Conservation (phyloP, 148 eudicot genomes). For the Simmondsia chinensis region DNA sequence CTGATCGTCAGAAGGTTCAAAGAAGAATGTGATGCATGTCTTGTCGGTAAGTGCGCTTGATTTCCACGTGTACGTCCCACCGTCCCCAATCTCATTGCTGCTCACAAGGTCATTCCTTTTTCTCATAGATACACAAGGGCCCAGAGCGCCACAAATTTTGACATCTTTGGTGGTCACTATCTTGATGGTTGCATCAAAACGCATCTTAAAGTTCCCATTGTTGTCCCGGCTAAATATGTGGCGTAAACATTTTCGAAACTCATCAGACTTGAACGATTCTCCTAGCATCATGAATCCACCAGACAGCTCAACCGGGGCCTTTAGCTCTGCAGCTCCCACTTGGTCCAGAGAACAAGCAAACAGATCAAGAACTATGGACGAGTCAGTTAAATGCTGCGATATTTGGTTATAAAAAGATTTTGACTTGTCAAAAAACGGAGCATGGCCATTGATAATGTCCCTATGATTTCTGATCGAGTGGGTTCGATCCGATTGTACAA, state of each 20-base stretch:
- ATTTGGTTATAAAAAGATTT: constrained; percentile 50
- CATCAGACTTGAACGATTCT: constrained; percentile 76
- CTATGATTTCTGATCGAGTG: constrained; percentile 80
- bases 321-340: constrained; percentile 91
- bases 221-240: constrained; percentile 55
- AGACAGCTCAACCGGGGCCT: constrained; percentile 63
- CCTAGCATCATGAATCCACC: constrained; percentile 91
- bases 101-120: constrained; percentile 62
- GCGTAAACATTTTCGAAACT: constrained; percentile 68
- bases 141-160: constrained; percentile 87
- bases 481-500: constrained; percentile 53
- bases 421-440: constrained; percentile 49
- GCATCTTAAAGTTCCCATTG: constrained; percentile 70
- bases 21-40: constrained; percentile 81
- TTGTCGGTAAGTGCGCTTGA: constrained; percentile 59
- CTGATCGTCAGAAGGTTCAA: constrained; percentile 54
- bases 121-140: constrained; percentile 72
- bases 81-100: constrained; percentile 68
- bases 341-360: constrained; percentile 98
- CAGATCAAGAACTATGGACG: constrained; percentile 80
- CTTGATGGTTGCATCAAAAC: constrained; percentile 78
- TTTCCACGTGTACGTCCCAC: constrained; percentile 76
- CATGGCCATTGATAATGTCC: constrained; percentile 56
- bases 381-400: constrained; percentile 50
- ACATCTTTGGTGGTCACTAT: constrained; percentile 78